Evolutionary conservation across 768 basidiomycete species (phyloP).

Genomic region (Gloeopeniophorella convolvens): DNA sequence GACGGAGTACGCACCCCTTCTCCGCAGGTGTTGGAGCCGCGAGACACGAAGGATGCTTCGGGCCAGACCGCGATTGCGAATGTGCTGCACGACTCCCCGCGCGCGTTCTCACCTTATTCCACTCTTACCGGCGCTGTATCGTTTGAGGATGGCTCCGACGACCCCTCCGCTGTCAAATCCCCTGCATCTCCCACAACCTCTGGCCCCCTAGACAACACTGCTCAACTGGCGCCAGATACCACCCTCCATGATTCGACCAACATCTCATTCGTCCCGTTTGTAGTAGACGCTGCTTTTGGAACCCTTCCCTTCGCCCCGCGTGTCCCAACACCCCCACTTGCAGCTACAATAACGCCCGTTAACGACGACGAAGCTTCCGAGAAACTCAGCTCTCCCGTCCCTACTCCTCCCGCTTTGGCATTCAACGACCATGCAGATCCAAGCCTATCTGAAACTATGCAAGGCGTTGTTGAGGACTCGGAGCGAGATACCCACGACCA

Average conservation of each 20-base stretch:
- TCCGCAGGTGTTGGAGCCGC: neutral
- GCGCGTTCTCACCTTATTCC: slow-evolving; percentile 8
- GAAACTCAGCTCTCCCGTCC: no score
- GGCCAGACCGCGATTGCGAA: neutral
- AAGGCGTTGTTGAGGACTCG: no score
- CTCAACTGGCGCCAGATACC: neutral
- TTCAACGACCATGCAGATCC: no score
- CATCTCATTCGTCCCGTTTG: neutral
- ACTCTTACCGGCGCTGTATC: slow-evolving; percentile 14
- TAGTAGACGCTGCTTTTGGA: neutral
- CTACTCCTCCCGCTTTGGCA: no score
- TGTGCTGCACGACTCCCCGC: neutral
- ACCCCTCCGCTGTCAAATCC: neutral
- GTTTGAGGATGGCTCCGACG: neutral
- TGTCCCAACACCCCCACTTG: slow-evolving; percentile 16
- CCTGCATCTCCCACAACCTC: neutral
- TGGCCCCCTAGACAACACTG: neutral
- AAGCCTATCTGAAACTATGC: no score
- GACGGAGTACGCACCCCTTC: neutral
- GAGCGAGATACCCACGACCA: no score
- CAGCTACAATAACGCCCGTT: slow-evolving; percentile 11
- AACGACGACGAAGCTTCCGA: slow-evolving; percentile 3
- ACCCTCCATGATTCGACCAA: neutral
- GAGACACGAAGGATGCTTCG: neutral
- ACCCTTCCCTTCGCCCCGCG: slow-evolving; percentile 9